Evolutionary conservation across 257 asterid species (phyloP), one percentile per base, ranked within the genome.

Genomic region (Capsicum chinense): DNA sequence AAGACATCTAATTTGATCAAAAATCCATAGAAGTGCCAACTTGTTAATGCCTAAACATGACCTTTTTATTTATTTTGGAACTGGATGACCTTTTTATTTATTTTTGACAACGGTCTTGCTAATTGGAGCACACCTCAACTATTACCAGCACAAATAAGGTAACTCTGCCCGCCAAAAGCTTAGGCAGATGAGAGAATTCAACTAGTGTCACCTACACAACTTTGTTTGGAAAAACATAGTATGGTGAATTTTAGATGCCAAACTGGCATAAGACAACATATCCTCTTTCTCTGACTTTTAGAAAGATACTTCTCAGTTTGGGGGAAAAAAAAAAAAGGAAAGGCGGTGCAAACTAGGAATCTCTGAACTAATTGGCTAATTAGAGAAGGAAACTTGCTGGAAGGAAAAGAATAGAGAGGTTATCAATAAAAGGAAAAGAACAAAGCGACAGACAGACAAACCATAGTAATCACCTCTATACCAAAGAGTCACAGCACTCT

Each of bases 401-500:
- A 79, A 58, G 44, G 62, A 48, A 6, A 80, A 73, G 83, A 79
- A 17, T 3, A 26, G 33, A 26, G 33, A 1, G 33, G 33, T 26
- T 26, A 26, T 26, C 33, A 26, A 26, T 26, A 26, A 26, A 79
- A 58, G 44, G 62, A 48, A 6, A 80, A 73, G 83, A 79, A 17
- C 2, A 39, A 84, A 78, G 48, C 10, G 52, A 70, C 68, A 81
- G 5, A 50, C 15, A 70, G 17, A 26, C 14, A 83, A 81, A 83
- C 7, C 76, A 66, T 71, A 68, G 66, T 82, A 79, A 80, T 82
- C 86, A 87, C 76, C 47, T 9, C 47, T 60, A 47, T 54, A 39
- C 62, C 48, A 68, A 74, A 56, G 58, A 80, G 62, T 85, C 52
- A 8, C 80, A 54, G 73, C 83, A 76, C 88, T 60, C 39, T 81